These are phyloP conservation scores for Mycosarcoma mackinlayi DNA, from an alignment of 1,284 basidiomycete species.

Conservation along the genomic window DNA sequence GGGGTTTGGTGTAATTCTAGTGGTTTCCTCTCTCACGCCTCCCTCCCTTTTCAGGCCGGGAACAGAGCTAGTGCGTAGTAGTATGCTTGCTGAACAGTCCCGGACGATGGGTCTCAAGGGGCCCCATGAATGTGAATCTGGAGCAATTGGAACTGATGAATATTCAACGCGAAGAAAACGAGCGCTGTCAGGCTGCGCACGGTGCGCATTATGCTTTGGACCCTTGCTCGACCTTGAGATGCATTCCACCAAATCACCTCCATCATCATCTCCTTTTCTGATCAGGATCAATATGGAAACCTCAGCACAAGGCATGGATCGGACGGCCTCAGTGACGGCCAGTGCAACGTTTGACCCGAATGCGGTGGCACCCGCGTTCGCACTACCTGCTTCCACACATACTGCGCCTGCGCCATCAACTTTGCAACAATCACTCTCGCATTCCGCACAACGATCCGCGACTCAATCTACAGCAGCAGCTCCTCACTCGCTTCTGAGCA, in stretches of 20 bases:
- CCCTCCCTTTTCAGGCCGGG: too few relatives aligned
- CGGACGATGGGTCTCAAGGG: too few relatives aligned
- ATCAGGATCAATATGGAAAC: too few relatives aligned
- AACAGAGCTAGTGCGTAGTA: too few relatives aligned
- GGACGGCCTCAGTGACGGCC: too few relatives aligned
- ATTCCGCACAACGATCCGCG: not conserved
- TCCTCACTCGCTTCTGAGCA: too few relatives aligned
- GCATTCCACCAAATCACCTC: not conserved
- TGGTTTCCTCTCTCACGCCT: not conserved
- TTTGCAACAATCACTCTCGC: not conserved
- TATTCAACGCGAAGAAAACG: too few relatives aligned
- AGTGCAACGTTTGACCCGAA: constrained; percentile 9
- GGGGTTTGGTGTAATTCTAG: constrained; percentile 3
- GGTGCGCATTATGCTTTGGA: too few relatives aligned
- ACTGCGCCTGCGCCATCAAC: not conserved
- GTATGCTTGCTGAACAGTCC: too few relatives aligned
- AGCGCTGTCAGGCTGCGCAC: too few relatives aligned
- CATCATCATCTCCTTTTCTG: not conserved
- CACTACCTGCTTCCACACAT: not conserved
- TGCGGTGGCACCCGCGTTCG: constrained; percentile 23
- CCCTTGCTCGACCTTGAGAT: not conserved
- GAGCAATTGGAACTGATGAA: too few relatives aligned
- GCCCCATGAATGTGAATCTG: too few relatives aligned
- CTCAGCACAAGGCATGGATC: not conserved
- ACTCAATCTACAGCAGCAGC: not conserved